phyloP scores from a whole-genome alignment of 257 asterid species.

The Scutellaria baicalensis region DNA sequence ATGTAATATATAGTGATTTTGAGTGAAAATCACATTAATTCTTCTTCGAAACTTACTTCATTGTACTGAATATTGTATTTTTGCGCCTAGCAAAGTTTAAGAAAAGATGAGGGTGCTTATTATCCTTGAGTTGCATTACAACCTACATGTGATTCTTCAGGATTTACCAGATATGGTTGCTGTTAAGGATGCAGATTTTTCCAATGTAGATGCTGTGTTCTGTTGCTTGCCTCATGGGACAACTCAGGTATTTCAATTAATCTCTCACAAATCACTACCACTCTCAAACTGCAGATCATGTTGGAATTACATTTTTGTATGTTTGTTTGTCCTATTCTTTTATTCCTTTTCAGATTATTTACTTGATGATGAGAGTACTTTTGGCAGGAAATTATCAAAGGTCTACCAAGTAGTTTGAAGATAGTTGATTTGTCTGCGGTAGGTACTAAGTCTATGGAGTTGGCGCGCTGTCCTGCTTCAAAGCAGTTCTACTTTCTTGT shows the following conservation, averaged over 20 bases:
- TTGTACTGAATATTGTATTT: not conserved
- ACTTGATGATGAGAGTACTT: not conserved
- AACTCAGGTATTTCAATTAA: constrained; percentile 55
- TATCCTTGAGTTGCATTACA: not conserved
- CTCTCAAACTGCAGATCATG: not conserved
- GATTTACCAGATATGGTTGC: constrained; percentile 83
- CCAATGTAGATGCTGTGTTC: constrained; percentile 81
- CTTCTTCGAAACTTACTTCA: not conserved
- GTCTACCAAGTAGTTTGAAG: constrained; percentile 70
- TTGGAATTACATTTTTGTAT: not conserved
- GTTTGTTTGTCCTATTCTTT: not conserved
- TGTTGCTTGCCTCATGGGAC: constrained; percentile 99
- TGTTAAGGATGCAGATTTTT: constrained; percentile 83
- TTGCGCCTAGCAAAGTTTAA: not conserved
- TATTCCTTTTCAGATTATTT: not conserved
- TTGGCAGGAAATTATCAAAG: constrained; percentile 81
- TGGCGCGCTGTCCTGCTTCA: not conserved
- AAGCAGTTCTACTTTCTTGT: not conserved
- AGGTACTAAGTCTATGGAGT: constrained; percentile 8
- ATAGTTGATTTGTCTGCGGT: constrained; percentile 97
- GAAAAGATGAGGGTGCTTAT: too few species aligned
- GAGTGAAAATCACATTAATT: not conserved
- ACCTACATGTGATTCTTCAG: constrained; percentile 24
- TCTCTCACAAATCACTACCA: not conserved
- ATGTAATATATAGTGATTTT: constrained; percentile 8